Evolutionary conservation across 495 filamentous ascomycete genomes (phyloP), one percentile per base, ranked within the genome.

Genomic region (Trichoderma orchidacearum): DNA sequence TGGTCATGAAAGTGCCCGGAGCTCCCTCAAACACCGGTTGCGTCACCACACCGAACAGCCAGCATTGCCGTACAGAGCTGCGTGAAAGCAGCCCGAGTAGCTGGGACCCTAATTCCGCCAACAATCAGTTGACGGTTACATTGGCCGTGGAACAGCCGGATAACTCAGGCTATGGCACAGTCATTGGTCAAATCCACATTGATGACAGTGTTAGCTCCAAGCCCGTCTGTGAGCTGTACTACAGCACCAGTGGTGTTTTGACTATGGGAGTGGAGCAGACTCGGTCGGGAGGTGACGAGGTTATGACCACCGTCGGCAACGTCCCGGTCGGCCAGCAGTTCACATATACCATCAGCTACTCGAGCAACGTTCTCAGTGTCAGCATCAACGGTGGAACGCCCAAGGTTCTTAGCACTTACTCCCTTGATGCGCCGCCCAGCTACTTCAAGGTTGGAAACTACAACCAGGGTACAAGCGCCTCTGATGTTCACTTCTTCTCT

Each of bases 401-500:
- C 5, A 61, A 65, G 53, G 62, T 58, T 5, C 53, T 72, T 27
- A 61, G 59, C 53, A 70, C 69, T 11, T 65, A 60, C 30, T 28
- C 56, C 8, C 61, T 71, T 13, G 54, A 62, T 56, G 53, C 62
- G 12, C 71, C 71, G 6, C 15, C 51, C 32, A 67, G 68, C 36
- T 74, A 72, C 61, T 74, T 74, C 62, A 74, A 74, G 63, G 67
- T 61, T 5, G 71, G 71, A 13, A 72, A 74, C 55, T 74, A 74
- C 34, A 69, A 70, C 53, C 70, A 74, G 64, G 71, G 68, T 15
- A 57, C 54, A 27, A 58, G 35, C 15, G 31, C 62, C 15, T 63
- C 62, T 18, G 60, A 65, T 38, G 66, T 74, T 28, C 58, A 65
- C 50, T 63, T 71, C 51, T 67, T 59, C 48, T 51, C 57, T 30